Base-by-base conservation (phyloP, 129 eudicot species). In the Tagetes patula region DNA sequence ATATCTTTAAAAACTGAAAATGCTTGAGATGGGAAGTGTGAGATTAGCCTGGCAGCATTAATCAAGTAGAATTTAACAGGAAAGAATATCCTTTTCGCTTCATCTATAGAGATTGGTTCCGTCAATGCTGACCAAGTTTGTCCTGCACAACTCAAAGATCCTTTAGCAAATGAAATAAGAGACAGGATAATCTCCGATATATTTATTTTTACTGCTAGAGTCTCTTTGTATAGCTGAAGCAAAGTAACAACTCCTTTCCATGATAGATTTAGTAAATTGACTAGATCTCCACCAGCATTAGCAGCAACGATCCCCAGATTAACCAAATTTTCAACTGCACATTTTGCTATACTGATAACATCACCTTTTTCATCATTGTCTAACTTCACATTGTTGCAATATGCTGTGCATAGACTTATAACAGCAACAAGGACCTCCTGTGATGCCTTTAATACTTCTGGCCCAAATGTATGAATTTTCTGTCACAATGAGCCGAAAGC, bases 231-330 rank as follows among this genome's bases (percentile, higher is more conserved):
- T 47, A 94, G 86, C 91, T 94, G 98, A 77, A 90, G 96, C 82
- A 94, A 72, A 32, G 87, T 69, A 72, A 94, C 96, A 45, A 94
- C 98, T 52, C 98, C 97, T 94, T 94, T 94, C 98, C 98, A 90
- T 60, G 98, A 90, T 79, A 87, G 47, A 82, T 94, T 94, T 45
- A 94, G 84, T 45, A 94, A 65, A 67, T 71, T 71, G 8, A 90
- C 98, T 68, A 90, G 83, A 83, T 80, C 87, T 67, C 98, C 98
- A 42, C 98, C 98, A 76, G 84, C 86, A 81, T 85, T 85, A 62
- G 93, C 98, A 47, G 97, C 96, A 79, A 86, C 75, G 61, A 79
- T 63, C 13, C 98, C 97, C 84, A 94, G 67, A 74, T 94, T 87
- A 53, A 87, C 88, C 81, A 94, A 79, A 49, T 70, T 87, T 82